Evolutionary conservation across 805 yeast genomes (phyloP), one percentile per base, ranked within the genome.

Genomic region (Candida ipomoeae): DNA sequence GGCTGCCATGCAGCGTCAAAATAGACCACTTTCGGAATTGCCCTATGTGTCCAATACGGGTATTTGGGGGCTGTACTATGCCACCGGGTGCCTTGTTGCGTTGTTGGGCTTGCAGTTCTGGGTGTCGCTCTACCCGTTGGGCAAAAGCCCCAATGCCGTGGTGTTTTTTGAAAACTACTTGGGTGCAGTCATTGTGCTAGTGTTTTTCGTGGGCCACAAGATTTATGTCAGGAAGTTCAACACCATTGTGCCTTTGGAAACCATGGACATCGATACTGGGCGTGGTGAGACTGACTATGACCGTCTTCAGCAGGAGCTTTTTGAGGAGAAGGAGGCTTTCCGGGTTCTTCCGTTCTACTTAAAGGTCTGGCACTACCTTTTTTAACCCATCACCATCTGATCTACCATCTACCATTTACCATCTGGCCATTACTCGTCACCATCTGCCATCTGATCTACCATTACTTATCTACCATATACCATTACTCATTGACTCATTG

Each of bases 11-110:
- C 65, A 61, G 48, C 57, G 58, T 52, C 81, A 45, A 52, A 79
- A 79, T 23, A 67, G 76, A 49, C 52, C 70, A 6, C 52, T 71
- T 20, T 67, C 64, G 4, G 84, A 81, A 39, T 68, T 84, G 45
- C 86, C 85, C 0, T 84, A 75, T 63, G 64, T 64, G 45, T 70
- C 85, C 34, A 58, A 68, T n/a, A 81, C 82, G 6, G 83, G 81
- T 26, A 51, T 60, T 14, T 57, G 52, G 57, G 68, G 68, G 40
- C 62, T 66, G 6, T 53, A 55, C 54, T 63, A 62, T 46, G 60
- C 65, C 17, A 58, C 64, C 53, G 50, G 45, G 10, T 62, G 64
- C 39, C 53, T 64, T 38, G 10, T 61, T 4, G 57, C 49, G 34
- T 60, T 64, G 23, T 54, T 64, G 48, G 58, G 59, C 4, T 58